Evolutionary conservation across 805 yeast genomes (phyloP), one percentile per base, ranked within the genome.

Genomic region (Saccharomycopsis babjevae): DNA sequence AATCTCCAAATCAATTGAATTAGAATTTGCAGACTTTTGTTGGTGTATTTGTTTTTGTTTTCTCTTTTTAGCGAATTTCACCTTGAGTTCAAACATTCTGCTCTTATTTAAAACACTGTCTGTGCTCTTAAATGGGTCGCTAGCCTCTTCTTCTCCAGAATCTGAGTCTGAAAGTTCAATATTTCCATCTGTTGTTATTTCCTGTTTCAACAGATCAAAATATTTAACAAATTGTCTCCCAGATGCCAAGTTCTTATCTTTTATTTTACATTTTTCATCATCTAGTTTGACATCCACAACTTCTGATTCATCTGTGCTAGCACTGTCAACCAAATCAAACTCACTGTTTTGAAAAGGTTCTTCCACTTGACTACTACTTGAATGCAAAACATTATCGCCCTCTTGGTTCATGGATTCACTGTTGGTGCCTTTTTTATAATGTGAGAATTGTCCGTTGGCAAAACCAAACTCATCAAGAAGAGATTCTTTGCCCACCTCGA

Each of bases 381-480:
- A 30, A 32, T 57, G 40, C 3, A 20, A 11, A 15, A 5, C 25
- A 18, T 5, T 11, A 25, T 30, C 38, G 34, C 20, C 20, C 20
- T 50, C 34, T n/a, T 34, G 7, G 18, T 10, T 36, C 7, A 8
- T 22, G 11, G 15, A 16, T 15, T 15, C 20, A 7, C 22, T n/a
- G 18, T 43, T 46, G 52, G 52, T n/a, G 8, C 28, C 7, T 25
- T 22, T 6, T 7, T 25, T 40, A 20, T 28, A 43, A 5, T 57
- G 56, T 36, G 54, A 55, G 50, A 63, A 63, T 30, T 46, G 57
- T 3, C 62, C 63, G 34, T 60, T 58, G 8, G 25, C 18, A 50
- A 58, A 63, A 11, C 61, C 62, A 54, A 63, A 63, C 3, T 63
- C 65, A 11, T 32, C 38, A 28, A 63, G 55, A 28, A 63, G 57